phyloP scores from a whole-genome alignment of 2,329 filamentous ascomycete genomes.

The Fusarium sp. region DNA sequence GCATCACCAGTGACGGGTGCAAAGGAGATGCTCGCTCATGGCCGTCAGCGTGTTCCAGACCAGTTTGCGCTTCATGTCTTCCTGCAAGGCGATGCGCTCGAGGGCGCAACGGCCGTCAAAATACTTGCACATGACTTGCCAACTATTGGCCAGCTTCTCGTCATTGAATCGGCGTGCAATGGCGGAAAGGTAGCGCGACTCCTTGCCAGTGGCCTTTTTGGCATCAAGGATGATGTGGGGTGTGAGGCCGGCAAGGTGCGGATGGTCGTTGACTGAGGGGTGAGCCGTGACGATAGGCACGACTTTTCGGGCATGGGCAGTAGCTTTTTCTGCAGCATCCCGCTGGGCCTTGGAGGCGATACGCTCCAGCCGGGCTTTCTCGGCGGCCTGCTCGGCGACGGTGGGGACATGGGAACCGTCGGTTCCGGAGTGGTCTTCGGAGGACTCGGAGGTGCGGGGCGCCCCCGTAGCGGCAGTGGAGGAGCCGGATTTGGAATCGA shows the following conservation, averaged over 20 bases:
- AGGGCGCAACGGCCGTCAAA: slow-evolving; percentile 88
- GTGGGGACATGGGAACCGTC: slow-evolving; percentile 46
- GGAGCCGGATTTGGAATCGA: slow-evolving; percentile 36
- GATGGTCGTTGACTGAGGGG: slow-evolving; percentile 66
- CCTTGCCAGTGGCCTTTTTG: slow-evolving; percentile 79
- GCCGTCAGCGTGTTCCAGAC: slow-evolving; percentile 73
- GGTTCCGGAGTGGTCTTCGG: slow-evolving; percentile 38
- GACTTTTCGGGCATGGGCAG: slow-evolving; percentile 63
- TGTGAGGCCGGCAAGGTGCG: slow-evolving; percentile 65
- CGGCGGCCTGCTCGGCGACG: slow-evolving; percentile 67
- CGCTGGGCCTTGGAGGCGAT: slow-evolving; percentile 66
- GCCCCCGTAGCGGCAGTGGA: slow-evolving; percentile 16
- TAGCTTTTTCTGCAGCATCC: slow-evolving; percentile 66
- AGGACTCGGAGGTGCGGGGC: slow-evolving; percentile 41
- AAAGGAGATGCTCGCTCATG: slow-evolving; percentile 76
- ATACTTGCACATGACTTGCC: slow-evolving; percentile 82
- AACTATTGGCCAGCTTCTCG: slow-evolving; percentile 70
- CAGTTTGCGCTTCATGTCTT: slow-evolving; percentile 87
- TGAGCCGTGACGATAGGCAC: slow-evolving; percentile 61
- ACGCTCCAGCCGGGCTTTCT: slow-evolving; percentile 69
- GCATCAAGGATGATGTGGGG: slow-evolving; percentile 82
- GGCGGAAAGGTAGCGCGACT: slow-evolving; percentile 77
- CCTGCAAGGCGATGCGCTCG: slow-evolving; percentile 86
- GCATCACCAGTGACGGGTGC: slow-evolving; percentile 74
- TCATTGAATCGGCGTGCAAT: slow-evolving; percentile 66